Percentiles rank a stretch among this genome's conserved stretches.
Conservation (phyloP, 257 asterid species). For the Ophiorrhiza pumila region DNA sequence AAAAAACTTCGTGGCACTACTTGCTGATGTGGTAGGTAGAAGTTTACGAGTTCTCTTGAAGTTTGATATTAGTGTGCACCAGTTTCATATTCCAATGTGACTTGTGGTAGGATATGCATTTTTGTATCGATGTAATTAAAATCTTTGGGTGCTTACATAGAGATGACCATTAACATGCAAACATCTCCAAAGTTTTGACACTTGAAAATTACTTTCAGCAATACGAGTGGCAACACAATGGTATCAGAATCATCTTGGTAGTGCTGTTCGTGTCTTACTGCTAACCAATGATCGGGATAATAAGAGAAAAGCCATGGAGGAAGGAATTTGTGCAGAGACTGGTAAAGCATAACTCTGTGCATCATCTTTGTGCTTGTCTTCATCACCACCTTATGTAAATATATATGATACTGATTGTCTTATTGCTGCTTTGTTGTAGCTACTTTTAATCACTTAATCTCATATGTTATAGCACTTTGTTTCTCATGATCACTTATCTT, state of each 20-base stretch:
- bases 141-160: background rate
- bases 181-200: background rate
- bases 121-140: background rate
- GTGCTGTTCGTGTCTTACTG: slow-evolving; percentile 53
- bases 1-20: background rate
- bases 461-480: background rate
- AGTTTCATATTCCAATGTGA: background rate
- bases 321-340: slow-evolving; percentile 89
- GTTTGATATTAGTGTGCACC: background rate
- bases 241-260: slow-evolving; percentile 91
- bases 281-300: slow-evolving; percentile 90
- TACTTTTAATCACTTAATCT: background rate
- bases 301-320: slow-evolving; percentile 72
- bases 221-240: slow-evolving; percentile 89
- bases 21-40: background rate
- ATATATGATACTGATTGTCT: background rate
- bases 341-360: slow-evolving; percentile 31
- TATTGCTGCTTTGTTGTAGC: background rate
- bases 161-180: background rate
- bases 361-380: background rate
- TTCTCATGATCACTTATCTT: background rate
- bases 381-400: background rate
- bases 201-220: slow-evolving; percentile 43
- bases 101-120: background rate
- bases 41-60: background rate